Evolutionary conservation across 441 rosid genomes (phyloP), one percentile per base, ranked within the genome.

Genomic region (Croton laevigatus): DNA sequence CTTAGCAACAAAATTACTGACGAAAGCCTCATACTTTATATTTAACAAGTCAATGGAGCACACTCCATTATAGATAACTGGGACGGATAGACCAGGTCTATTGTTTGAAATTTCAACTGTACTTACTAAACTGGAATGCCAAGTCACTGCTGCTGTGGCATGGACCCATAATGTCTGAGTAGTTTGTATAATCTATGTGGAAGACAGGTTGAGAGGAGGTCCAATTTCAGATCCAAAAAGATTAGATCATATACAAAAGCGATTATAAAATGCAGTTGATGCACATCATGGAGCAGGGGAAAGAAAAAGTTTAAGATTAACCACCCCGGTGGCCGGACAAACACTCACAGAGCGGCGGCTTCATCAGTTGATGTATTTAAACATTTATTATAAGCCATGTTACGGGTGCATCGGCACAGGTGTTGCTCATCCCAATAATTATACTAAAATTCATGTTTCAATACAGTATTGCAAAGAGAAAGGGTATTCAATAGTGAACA

Each of bases 141-240:
- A 86, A 66, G 84, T 94, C 68, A 77, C 90, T 0, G 89, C 87
- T 0, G 90, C 86, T 0, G 89, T 84, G 65, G 94, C 86, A 0
- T 94, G 98, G 98, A 89, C 97, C 45, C 97, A 94, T 86, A 87
- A 89, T 46, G 59, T 63, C n/a, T 83, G 91, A 59, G 80, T 84
- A 2, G 95, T 95, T 1, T 84, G 88, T 71, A 84, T 91, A 52
- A 76, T 90, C 73, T 85, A 91, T 68, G 61, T 91, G 38, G 93
- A 90, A 75, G 93, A 90, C 20, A 86, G 86, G 62, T 69, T 71
- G 20, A 63, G 54, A 3, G 88, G 89, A 0, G 91, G 97, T 37
- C 91, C 89, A 3, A 85, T 91, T 22, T 74, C 76, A 0, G 84
- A 83, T 72, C 81, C 81, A 0, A 44, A 69, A 1, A 83, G 80